Evolutionary conservation across 2,329 filamentous ascomycete genomes (phyloP).

Genomic region (Exophiala calicioides): DNA sequence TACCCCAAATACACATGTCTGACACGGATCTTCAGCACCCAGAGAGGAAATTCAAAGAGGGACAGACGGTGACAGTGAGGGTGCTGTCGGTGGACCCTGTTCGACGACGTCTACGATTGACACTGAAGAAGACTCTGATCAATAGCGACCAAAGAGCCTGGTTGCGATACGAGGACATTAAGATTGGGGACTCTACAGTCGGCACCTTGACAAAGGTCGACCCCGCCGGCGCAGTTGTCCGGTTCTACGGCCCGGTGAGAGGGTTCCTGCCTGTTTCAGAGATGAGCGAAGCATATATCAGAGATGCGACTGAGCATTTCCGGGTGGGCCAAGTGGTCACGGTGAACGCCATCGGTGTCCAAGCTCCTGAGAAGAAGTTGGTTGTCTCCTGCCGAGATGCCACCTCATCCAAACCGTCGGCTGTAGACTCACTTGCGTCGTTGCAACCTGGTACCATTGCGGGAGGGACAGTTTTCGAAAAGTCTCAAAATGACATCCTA

Average conservation of each 20-base stretch:
- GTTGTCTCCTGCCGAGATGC: slow-evolving; percentile 93
- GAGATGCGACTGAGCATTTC: slow-evolving; percentile 87
- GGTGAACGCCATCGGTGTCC: slow-evolving; percentile 81
- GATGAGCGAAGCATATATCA: slow-evolving; percentile 97
- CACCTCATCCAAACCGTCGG: slow-evolving; percentile 37
- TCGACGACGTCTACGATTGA: slow-evolving; percentile 79
- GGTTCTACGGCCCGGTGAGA: slow-evolving; percentile 82
- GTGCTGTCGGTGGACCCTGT: slow-evolving; percentile 77
- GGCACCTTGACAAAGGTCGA: slow-evolving; percentile 86
- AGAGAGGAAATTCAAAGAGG: slow-evolving; percentile 93
- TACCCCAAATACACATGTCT: slow-evolving; percentile 83
- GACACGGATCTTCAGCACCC: slow-evolving; percentile 87
- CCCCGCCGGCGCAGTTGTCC: slow-evolving; percentile 77
- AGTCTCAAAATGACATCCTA: slow-evolving; percentile 72
- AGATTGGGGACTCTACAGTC: slow-evolving; percentile 73
- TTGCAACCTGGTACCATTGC: slow-evolving; percentile 74
- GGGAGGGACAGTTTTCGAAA: slow-evolving; percentile 76
- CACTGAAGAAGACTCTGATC: slow-evolving; percentile 89
- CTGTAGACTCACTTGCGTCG: slow-evolving; percentile 15
- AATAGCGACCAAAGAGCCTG: slow-evolving; percentile 84
- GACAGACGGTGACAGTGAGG: slow-evolving; percentile 78
- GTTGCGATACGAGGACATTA: slow-evolving; percentile 72
- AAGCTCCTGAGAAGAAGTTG: slow-evolving; percentile 69
- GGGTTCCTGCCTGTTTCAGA: slow-evolving; percentile 91
- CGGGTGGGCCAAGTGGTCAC: slow-evolving; percentile 85